Evolutionary conservation across 805 yeast species (phyloP).

Genomic region (Wickerhamiella hasegawae): DNA sequence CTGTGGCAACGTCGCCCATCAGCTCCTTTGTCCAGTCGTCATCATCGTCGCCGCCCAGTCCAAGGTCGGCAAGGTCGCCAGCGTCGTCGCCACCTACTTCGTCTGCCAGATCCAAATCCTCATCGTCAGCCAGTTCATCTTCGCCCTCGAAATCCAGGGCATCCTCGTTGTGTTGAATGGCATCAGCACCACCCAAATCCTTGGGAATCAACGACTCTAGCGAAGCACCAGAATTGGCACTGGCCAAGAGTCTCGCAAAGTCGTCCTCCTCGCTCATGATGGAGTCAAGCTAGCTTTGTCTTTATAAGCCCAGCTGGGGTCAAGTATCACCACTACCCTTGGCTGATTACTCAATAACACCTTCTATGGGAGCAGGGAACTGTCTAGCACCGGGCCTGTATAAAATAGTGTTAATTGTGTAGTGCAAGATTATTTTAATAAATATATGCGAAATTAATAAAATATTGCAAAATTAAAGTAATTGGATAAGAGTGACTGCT

Average conservation of each 20-base stretch:
- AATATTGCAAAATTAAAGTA: no score
- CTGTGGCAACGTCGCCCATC: conserved; percentile 20
- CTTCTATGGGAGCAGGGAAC: no score
- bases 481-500: no score
- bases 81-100: conserved; percentile 18
- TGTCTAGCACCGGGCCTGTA: no score
- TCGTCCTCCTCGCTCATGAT: conserved; percentile 19
- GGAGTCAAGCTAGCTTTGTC: no score
- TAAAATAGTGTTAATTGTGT: no score
- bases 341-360: no score
- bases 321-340: no score
- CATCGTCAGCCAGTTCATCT: conserved; percentile 89
- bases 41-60: conserved; percentile 9
- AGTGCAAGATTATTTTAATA: no score
- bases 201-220: conserved; percentile 18
- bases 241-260: conserved; percentile 18
- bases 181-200: conserved; percentile 28
- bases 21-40: conserved; percentile 22
- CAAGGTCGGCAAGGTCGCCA: no score
- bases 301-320: no score
- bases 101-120: conserved; percentile 24
- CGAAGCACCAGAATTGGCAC: conserved; percentile 13
- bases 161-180: conserved; percentile 68
- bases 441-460: no score
- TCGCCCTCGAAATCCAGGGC: conserved; percentile 91